Evolutionary conservation across 2,329 filamentous ascomycete genomes (phyloP).

Genomic region (Cadophora malorum): DNA sequence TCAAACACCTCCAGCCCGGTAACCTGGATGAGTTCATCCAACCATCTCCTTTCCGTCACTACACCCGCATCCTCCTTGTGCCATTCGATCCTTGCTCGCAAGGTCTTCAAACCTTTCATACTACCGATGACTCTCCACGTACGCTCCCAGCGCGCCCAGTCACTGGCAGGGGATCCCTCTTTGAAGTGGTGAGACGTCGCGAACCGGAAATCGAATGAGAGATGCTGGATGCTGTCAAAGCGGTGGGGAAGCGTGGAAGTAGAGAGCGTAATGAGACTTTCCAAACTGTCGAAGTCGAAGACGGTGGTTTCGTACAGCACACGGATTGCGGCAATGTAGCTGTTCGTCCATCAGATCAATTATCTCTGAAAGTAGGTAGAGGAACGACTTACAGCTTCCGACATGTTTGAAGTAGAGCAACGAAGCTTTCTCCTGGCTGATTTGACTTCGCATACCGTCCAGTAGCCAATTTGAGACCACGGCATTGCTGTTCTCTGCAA

Average conservation of each 20-base stretch:
- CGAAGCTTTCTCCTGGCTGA: conserved; percentile 18
- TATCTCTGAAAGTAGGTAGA: neutral
- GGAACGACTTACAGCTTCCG: conserved; percentile 33
- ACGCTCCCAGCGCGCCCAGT: conserved; percentile 34
- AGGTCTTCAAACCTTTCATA: conserved; percentile 29
- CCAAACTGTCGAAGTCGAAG: conserved; percentile 40
- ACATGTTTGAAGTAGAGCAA: conserved; percentile 36
- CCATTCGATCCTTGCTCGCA: conserved; percentile 33
- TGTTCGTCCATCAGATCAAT: conserved; percentile 10
- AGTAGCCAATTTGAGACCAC: conserved; percentile 34
- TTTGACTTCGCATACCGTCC: conserved; percentile 22
- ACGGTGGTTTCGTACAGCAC: conserved; percentile 38
- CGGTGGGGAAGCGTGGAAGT: conserved; percentile 35
- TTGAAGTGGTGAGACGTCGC: conserved; percentile 21
- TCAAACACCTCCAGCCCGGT: conserved; percentile 30
- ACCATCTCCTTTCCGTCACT: conserved; percentile 30
- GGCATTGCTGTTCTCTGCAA: conserved; percentile 29
- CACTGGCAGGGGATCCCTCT: conserved; percentile 29
- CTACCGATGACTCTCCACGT: conserved; percentile 35
- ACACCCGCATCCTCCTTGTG: conserved; percentile 23
- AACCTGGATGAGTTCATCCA: conserved; percentile 34
- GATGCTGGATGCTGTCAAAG: conserved; percentile 35
- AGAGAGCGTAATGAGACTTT: conserved; percentile 35
- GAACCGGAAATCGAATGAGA: conserved; percentile 35
- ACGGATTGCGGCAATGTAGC: conserved; percentile 37